These are phyloP conservation scores for Heimioporus sp. DNA, from an alignment of 768 basidiomycete species.

Conservation along the genomic window DNA sequence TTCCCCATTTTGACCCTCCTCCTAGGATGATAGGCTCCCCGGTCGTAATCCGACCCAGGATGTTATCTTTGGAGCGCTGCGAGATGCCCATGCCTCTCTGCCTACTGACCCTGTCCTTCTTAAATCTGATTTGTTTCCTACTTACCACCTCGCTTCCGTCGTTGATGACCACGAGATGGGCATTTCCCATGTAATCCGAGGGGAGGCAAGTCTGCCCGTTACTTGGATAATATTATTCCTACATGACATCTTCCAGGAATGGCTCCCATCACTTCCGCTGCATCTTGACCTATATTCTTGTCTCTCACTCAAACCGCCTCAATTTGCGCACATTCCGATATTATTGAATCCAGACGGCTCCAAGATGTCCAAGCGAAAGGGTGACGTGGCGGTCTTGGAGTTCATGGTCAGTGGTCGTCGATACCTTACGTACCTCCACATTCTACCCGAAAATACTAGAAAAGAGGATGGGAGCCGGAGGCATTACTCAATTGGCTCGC, in stretches of 20 bases:
- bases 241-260: slow-evolving; percentile 60
- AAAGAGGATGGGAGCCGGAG: slow-evolving; percentile 85
- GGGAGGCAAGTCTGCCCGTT: slow-evolving; percentile 58
- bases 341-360: slow-evolving; percentile 86
- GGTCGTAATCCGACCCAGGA: slow-evolving; percentile 52
- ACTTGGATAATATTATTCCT: no score
- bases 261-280: slow-evolving; percentile 89
- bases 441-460: slow-evolving; percentile 38
- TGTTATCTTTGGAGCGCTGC: slow-evolving; percentile 72
- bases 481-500: slow-evolving; percentile 93
- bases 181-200: slow-evolving; percentile 92
- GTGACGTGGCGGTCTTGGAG: slow-evolving; percentile 82
- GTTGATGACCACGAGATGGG: slow-evolving; percentile 97
- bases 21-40: slow-evolving; percentile 59
- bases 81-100: slow-evolving; percentile 73
- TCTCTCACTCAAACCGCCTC: slow-evolving; percentile 66
- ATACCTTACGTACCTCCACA: background rate
- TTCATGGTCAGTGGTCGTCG: slow-evolving; percentile 62
- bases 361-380: slow-evolving; percentile 94
- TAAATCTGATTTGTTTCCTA: slow-evolving; percentile 91
- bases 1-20: background rate
- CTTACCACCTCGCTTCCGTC: slow-evolving; percentile 94
- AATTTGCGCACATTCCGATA: slow-evolving; percentile 90
- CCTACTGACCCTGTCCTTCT: slow-evolving; percentile 90
- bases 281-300: slow-evolving; percentile 88